phyloP scores from a whole-genome alignment of 1,139 yeast species.

The Chernovozyma sophiae-reginae region DNA sequence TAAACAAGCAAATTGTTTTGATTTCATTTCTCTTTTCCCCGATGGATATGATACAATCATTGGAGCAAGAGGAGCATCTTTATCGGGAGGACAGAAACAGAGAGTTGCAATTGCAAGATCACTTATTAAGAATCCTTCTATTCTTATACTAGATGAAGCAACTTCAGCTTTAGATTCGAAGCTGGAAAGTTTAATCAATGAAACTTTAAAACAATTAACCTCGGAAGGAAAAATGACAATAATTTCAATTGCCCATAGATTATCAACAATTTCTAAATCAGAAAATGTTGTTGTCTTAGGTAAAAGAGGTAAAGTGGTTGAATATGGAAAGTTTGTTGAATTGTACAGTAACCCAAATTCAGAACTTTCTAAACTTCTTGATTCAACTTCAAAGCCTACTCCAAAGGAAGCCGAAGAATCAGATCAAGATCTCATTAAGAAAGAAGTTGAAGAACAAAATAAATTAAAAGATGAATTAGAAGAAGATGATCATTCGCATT shows the following conservation, averaged over 20 bases:
- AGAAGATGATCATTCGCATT: conserved; percentile 13
- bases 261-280: conserved; percentile 65
- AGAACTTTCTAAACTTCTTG: conserved; percentile 42
- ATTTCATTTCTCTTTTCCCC: conserved; percentile 45
- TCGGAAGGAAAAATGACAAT: conserved; percentile 68
- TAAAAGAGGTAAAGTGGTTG: conserved; percentile 40
- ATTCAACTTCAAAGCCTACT: conserved; percentile 12
- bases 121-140: conserved; percentile 56
- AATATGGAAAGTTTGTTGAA: conserved; percentile 39
- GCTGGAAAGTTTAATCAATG: conserved; percentile 64
- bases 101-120: conserved; percentile 87
- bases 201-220: conserved; percentile 51
- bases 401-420: conserved; percentile 17
- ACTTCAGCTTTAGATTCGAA: conserved; percentile 77
- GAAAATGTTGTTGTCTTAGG: conserved; percentile 56
- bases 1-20: conserved; percentile 55
- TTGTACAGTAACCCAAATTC: conserved; percentile 41
- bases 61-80: conserved; percentile 54
- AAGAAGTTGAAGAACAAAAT: conserved; percentile 13
- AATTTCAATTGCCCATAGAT: conserved; percentile 86
- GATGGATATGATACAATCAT: conserved; percentile 52
- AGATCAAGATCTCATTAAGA: conserved; percentile 15
- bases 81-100: conserved; percentile 88
- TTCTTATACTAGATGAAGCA: conserved; percentile 70
- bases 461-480: conserved; percentile 12